phyloP scores from a whole-genome alignment of 2,329 filamentous ascomycete genomes.

The Fusarium veterinarium region DNA sequence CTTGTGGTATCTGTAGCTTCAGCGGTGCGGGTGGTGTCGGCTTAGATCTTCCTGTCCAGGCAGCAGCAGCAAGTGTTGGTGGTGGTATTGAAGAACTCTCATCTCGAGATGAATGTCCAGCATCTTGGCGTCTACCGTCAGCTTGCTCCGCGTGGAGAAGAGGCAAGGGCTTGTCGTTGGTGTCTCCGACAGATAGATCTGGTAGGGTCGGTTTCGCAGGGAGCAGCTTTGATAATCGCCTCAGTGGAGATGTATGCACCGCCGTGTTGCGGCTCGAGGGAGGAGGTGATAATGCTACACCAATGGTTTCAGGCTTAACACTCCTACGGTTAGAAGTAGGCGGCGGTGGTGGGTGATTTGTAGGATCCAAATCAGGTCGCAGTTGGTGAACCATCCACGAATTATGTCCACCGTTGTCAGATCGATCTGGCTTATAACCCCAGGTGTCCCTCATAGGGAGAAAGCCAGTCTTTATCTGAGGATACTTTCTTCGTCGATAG shows the following conservation, averaged over 20 bases:
- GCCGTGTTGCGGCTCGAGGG: constrained; percentile 38
- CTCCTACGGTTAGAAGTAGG: constrained; percentile 46
- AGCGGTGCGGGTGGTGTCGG: constrained; percentile 40
- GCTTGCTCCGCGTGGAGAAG: constrained; percentile 25
- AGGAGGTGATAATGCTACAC: constrained; percentile 57
- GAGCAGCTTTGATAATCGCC: constrained; percentile 57
- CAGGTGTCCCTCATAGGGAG: constrained; percentile 53
- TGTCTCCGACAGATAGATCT: constrained; percentile 26
- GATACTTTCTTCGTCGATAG: constrained; percentile 55
- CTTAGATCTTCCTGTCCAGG: constrained; percentile 30
- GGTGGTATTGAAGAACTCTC: constrained; percentile 25
- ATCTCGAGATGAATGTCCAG: constrained; percentile 4
- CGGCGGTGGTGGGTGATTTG: constrained; percentile 34
- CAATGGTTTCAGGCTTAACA: constrained; percentile 55
- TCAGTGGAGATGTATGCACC: constrained; percentile 39
- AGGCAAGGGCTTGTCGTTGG: constrained; percentile 30
- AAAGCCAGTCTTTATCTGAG: constrained; percentile 53
- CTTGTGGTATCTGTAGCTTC: constrained; percentile 47
- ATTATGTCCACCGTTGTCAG: constrained; percentile 35
- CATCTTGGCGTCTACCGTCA: constrained; percentile 19
- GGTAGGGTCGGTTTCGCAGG: constrained; percentile 60
- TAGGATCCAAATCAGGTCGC: constrained; percentile 36
- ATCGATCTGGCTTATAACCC: constrained; percentile 48
- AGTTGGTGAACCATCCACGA: constrained; percentile 46
- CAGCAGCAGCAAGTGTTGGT: constrained; percentile 12